A percentile compares a stretch with the other conserved stretches of the same genome.
Evolutionary conservation across 768 basidiomycete species (phyloP).

Genomic region (Rhodotorula kratochvilovae): DNA sequence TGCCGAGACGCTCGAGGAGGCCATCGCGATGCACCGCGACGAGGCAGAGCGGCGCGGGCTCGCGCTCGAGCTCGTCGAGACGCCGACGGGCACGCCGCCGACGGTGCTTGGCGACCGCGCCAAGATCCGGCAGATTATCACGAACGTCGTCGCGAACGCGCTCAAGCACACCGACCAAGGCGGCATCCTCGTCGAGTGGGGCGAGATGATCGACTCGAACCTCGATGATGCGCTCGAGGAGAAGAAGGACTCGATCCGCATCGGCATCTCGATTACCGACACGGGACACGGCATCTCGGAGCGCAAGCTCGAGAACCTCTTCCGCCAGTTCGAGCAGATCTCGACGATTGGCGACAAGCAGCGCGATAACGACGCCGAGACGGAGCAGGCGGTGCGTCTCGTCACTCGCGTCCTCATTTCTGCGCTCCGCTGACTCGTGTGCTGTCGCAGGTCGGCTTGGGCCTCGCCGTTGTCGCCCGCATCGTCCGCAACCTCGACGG

Average conservation of each 20-base stretch:
- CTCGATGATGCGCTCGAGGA: constrained; percentile 19
- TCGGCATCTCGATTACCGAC: constrained; percentile 50
- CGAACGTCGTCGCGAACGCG: constrained; percentile 72
- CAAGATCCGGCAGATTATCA: constrained; percentile 68
- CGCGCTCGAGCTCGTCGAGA: constrained; percentile 56
- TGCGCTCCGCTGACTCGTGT: no score
- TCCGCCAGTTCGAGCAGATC: constrained; percentile 52
- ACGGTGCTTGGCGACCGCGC: constrained; percentile 62
- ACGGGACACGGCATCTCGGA: constrained; percentile 67
- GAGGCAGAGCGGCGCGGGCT: constrained; percentile 64
- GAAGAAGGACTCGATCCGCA: constrained; percentile 36
- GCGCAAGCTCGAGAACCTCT: constrained; percentile 67
- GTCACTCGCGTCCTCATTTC: no score
- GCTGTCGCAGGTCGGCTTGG: constrained; percentile 59
- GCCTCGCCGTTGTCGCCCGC: constrained; percentile 72
- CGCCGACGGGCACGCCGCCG: constrained; percentile 55
- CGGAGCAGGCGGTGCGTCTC: background rate
- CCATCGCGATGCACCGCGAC: constrained; percentile 59
- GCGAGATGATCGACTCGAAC: constrained; percentile 61
- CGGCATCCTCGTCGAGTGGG: constrained; percentile 60
- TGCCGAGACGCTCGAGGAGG: constrained; percentile 59
- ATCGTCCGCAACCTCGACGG: constrained; percentile 75
- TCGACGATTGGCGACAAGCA: constrained; percentile 46
- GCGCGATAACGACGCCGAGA: constrained; percentile 50
- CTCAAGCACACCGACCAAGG: constrained; percentile 68